These are phyloP conservation scores for Ustilago cynodontis DNA, from an alignment of 1,284 basidiomycete species.

Conservation along the genomic window DNA sequence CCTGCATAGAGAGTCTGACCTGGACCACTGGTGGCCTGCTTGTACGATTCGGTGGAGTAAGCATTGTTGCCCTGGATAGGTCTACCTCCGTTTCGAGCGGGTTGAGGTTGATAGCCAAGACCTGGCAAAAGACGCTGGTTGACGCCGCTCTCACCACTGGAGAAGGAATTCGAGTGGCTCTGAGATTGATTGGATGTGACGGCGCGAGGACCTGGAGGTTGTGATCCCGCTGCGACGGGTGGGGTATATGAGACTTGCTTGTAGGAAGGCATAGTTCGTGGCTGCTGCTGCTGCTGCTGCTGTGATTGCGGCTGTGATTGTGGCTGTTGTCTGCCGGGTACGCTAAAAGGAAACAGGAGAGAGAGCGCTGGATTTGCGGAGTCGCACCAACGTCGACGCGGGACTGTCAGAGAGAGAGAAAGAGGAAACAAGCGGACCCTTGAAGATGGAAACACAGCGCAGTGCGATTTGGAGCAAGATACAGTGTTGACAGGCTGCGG, in stretches of 20 bases:
- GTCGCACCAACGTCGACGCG: not conserved
- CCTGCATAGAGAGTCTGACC: conserved; percentile 26
- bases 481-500: no score
- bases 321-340: conserved; percentile 6
- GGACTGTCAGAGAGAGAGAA: not conserved
- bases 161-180: conserved; percentile 39
- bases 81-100: conserved; percentile 2
- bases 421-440: not conserved
- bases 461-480: no score
- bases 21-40: conserved; percentile 27
- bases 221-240: conserved; percentile 11
- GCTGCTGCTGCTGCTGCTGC: conserved; percentile 9
- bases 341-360: not conserved
- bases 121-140: conserved; percentile 29
- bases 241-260: conserved; percentile 40
- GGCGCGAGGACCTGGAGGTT: conserved; percentile 13
- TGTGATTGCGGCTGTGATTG: not conserved
- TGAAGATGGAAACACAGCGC: no score
- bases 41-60: conserved; percentile 28
- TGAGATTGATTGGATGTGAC: conserved; percentile 13
- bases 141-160: conserved; percentile 38
- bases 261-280: conserved; percentile 32
- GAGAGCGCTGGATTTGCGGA: not conserved
- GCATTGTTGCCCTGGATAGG: conserved; percentile 5
- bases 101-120: conserved; percentile 15